Base-by-base conservation (phyloP, 306 rosid genomes). In the Hylodesmum podocarpum region DNA sequence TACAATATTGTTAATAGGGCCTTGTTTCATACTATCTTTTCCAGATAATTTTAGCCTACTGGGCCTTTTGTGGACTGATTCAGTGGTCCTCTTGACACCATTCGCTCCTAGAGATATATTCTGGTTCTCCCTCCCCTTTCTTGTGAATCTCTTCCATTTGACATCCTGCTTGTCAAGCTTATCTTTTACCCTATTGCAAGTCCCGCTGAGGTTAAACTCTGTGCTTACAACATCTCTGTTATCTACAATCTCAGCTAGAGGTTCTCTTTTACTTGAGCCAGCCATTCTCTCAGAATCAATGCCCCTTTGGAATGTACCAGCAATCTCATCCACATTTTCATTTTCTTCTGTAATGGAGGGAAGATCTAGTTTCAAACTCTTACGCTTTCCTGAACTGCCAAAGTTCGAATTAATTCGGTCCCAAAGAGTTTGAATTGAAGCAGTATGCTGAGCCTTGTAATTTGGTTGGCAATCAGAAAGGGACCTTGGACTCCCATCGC, bases 311-410 rank as follows among this genome's bases (percentile, higher is more conserved):
- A 78, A 80, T 33, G 83, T 78, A 53, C 86, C 85, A 53, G 86
- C 86, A 29, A 82, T 72, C 76, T 89, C 99, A 43, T 89, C 97
- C 25, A 76, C 50, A 67, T 83, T 90, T 86, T 96, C 99, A 70
- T 85, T 87, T 85, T 91, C 99, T 86, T 96, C 99, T 40, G 41
- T 75, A 58, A 96, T 93, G 87, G 94, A 87, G 29, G 98, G 97
- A 79, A 96, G 99, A 76, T 96, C 99, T 27, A 75, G 76, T 70
- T 77, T 89, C 75, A 79, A 84, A 88, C 87, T 89, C 77, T 64
- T 78, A 12, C 83, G 82, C 86, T 87, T 96, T 78, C 86, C 94
- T 13, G 96, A 96, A 84, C 94, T 89, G 62, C 90, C 87, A 15
- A 76, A 70, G 67, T 77, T 82, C 19, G 83, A 73, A 82, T 85